phyloP scores from a whole-genome alignment of 164 flowering plant genomes.

The Piper betle region DNA sequence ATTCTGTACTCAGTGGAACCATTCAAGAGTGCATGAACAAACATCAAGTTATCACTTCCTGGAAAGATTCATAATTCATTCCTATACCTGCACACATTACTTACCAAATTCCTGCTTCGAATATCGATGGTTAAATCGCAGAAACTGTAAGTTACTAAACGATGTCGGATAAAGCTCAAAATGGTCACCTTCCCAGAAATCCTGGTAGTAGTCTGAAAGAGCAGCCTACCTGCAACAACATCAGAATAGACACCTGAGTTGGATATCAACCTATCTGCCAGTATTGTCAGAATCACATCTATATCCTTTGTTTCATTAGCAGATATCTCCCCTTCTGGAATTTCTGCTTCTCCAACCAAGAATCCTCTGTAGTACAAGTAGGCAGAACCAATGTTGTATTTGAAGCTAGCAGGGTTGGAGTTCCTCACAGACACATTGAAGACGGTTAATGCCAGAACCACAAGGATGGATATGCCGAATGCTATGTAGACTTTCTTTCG shows the following conservation, averaged over 20 bases:
- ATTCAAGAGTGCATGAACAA: no score
- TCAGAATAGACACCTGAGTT: conserved; percentile 17
- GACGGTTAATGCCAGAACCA: conserved; percentile 36
- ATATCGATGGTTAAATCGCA: conserved; percentile 41
- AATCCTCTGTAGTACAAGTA: conserved; percentile 35
- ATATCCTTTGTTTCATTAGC: conserved; percentile 25
- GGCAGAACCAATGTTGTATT: conserved; percentile 34
- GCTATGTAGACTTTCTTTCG: conserved; percentile 14
- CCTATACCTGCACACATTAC: conserved; percentile 28
- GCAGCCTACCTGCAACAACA: conserved; percentile 19
- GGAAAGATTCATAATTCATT: conserved; percentile 17
- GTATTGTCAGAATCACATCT: conserved; percentile 33
- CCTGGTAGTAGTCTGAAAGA: conserved; percentile 15
- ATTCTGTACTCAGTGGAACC: no score
- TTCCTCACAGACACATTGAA: conserved; percentile 55
- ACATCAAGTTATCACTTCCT: no score
- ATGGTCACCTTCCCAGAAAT: conserved; percentile 39
- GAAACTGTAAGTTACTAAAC: conserved; percentile 29
- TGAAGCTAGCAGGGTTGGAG: conserved; percentile 61
- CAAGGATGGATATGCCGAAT: conserved; percentile 4
- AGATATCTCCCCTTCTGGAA: conserved; percentile 43
- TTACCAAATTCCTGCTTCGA: conserved; percentile 14
- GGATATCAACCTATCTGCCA: conserved; percentile 48
- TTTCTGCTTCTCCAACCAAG: conserved; percentile 47
- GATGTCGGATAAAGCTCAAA: conserved; percentile 25